Base-by-base conservation (phyloP, 805 yeast species). In the Ogataea kodamae region DNA sequence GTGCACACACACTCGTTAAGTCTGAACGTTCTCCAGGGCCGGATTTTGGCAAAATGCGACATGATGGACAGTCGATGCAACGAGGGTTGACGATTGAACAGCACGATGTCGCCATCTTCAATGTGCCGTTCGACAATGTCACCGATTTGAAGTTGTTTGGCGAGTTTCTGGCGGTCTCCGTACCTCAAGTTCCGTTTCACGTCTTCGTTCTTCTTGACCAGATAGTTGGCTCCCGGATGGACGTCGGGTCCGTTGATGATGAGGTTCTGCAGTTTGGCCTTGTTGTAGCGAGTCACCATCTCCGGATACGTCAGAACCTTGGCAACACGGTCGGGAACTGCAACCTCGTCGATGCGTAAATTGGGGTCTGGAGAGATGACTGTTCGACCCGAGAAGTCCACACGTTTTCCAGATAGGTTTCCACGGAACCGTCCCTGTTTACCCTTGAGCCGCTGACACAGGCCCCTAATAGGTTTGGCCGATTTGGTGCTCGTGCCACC, bases 341-440 rank as follows among this genome's bases (percentile, higher is more conserved):
- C 98, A 25, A 92, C 99, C 62, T 92, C 96, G 62, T 92, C 97
- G 43, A 92, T 86, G 18, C 82, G 71, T 49, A 92, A 67, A 57
- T 92, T 92, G 22, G 99, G 99, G 67, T 92, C 99, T 2, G 98
- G 98, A 2, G 97, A 90, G 54, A 92, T 92, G 49, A 92, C 99
- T 0, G 98, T 92, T 67, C 99, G 78, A 31, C 95, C 98, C 0
- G 97, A 88, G 57, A 92, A 92, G 62, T 92, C 99, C 16, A 92
- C 99, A 68, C 99, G 84, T 62, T 92, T 92, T 62, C 99, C 99
- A 1, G 97, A 88, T 49, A 92, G 66, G 55, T 92, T 92, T 48
- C 99, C 99, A 70, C 99, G 76, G 67, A 92, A 94, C 57, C 99
- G 81, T 54, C 99, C 99, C 64, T 92, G 97, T 50, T 92, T 92